Evolutionary conservation across 1,284 basidiomycete genomes (phyloP).

Genomic region (Quambalaria eucalypti): DNA sequence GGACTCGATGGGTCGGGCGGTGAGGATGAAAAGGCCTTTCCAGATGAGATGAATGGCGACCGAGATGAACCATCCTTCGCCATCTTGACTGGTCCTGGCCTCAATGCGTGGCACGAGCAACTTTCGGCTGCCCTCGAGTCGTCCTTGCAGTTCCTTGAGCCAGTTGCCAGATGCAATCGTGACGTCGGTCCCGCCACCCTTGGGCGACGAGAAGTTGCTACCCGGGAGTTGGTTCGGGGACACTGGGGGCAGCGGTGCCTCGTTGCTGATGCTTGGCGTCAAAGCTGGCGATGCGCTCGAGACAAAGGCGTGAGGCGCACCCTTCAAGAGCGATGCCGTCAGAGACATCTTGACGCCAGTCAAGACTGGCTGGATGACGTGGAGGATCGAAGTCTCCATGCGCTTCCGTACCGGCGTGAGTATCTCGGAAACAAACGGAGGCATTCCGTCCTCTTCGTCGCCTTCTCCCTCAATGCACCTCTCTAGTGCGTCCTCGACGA

Average conservation of each 20-base stretch:
- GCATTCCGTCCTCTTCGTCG: conserved; percentile 24
- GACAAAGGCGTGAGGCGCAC: conserved; percentile 32
- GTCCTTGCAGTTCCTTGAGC: conserved; percentile 38
- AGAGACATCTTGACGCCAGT: conserved; percentile 28
- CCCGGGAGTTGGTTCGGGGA: neutral
- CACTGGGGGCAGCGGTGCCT: neutral
- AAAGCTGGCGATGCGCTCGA: conserved; percentile 15
- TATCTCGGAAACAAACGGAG: conserved; percentile 42
- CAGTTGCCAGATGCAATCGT: conserved; percentile 14
- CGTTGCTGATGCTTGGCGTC: conserved; percentile 7
- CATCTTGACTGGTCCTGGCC: conserved; percentile 38
- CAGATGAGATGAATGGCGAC: conserved; percentile 42
- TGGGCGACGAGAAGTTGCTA: neutral
- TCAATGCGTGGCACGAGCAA: conserved; percentile 38
- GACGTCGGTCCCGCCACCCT: conserved; percentile 10
- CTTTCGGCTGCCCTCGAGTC: conserved; percentile 33
- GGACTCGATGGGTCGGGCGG: conserved; percentile 9
- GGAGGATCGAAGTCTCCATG: conserved; percentile 44
- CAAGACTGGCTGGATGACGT: conserved; percentile 42
- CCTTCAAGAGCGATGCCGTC: conserved; percentile 22
- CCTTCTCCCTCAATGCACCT: conserved; percentile 40
- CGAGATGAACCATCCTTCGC: conserved; percentile 44
- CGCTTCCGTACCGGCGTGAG: conserved; percentile 42
- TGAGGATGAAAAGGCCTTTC: conserved; percentile 41
- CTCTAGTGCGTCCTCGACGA: conserved; percentile 43